Evolutionary conservation across 1,139 yeast species (phyloP).

Genomic region (Waltiozyma sp.): DNA sequence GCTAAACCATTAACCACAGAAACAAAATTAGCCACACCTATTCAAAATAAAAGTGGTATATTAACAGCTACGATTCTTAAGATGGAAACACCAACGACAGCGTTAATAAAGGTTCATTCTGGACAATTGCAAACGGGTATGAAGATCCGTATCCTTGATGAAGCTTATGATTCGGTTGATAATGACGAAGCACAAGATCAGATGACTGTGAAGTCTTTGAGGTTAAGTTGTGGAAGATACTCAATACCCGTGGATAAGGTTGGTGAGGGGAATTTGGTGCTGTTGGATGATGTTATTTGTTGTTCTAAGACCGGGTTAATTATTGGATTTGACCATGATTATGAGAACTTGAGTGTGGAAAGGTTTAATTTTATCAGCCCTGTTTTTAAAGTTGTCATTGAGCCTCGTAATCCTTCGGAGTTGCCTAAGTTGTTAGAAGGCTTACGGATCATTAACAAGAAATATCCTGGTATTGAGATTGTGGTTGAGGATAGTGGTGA

Average conservation of each 20-base stretch:
- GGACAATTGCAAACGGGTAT: slow-evolving; percentile 46
- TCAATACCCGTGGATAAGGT: slow-evolving; percentile 43
- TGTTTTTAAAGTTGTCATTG: slow-evolving; percentile 72
- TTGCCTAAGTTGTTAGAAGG: slow-evolving; percentile 64
- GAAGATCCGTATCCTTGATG: slow-evolving; percentile 48
- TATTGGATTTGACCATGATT: slow-evolving; percentile 18
- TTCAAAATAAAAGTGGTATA: slow-evolving; percentile 25
- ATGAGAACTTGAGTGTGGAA: slow-evolving; percentile 2
- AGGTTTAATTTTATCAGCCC: slow-evolving; percentile 44
- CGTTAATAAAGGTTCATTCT: slow-evolving; percentile 49
- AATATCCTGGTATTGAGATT: slow-evolving; percentile 56
- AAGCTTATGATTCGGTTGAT: slow-evolving; percentile 37
- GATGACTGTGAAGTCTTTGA: slow-evolving; percentile 35
- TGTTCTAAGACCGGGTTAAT: slow-evolving; percentile 53
- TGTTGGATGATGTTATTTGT: slow-evolving; percentile 50
- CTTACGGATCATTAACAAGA: slow-evolving; percentile 46
- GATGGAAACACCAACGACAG: slow-evolving; percentile 33
- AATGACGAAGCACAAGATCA: slow-evolving; percentile 37
- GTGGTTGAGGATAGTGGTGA: slow-evolving; percentile 88
- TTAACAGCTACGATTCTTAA: slow-evolving; percentile 53
- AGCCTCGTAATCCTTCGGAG: slow-evolving; percentile 72
- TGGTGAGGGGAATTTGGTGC: slow-evolving; percentile 53
- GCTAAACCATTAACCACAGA: background rate
- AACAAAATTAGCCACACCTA: slow-evolving; percentile 4
- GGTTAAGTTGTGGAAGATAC: slow-evolving; percentile 65